phyloP scores from a whole-genome alignment of 495 filamentous ascomycete species.

The Friedmanniomyces simplex region DNA sequence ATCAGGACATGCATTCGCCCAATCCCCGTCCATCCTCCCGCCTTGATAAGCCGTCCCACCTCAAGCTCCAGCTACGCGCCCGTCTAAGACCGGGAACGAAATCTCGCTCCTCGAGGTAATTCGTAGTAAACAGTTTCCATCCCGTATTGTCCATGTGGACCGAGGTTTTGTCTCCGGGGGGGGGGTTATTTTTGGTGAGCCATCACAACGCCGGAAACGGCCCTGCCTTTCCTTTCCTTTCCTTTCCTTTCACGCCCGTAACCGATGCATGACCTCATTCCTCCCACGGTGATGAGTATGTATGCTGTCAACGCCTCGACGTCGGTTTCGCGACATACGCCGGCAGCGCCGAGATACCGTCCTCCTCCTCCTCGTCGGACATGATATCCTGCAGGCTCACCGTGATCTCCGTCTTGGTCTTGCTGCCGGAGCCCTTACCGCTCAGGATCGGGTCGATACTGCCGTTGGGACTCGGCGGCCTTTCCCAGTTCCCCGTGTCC shows the following conservation, averaged over 20 bases:
- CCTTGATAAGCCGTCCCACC: too few relatives aligned
- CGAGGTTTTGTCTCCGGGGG: too few relatives aligned
- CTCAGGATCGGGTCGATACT: slow-evolving; percentile 17
- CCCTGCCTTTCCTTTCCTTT: background rate
- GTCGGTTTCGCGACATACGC: background rate
- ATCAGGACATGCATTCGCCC: background rate
- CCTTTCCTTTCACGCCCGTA: background rate
- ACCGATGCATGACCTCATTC: background rate
- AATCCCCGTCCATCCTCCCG: too few relatives aligned
- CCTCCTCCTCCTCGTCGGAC: slow-evolving; percentile 6
- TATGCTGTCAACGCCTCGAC: background rate
- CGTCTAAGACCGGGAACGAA: too few relatives aligned
- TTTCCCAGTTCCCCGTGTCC: background rate
- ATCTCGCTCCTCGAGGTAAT: background rate
- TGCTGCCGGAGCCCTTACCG: background rate
- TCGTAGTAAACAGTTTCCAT: background rate
- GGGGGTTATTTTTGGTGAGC: background rate
- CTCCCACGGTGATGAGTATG: too few relatives aligned
- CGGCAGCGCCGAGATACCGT: slow-evolving; percentile 7
- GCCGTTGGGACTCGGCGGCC: slow-evolving; percentile 6
- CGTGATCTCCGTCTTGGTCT: slow-evolving; percentile 9
- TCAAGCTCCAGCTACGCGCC: too few relatives aligned
- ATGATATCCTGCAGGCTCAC: slow-evolving; percentile 4
- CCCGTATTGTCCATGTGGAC: background rate
- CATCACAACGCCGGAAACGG: background rate